Evolutionary conservation across 768 basidiomycete species (phyloP), one percentile per base, ranked within the genome.

Genomic region (Kwoniella newhampshirensis): DNA sequence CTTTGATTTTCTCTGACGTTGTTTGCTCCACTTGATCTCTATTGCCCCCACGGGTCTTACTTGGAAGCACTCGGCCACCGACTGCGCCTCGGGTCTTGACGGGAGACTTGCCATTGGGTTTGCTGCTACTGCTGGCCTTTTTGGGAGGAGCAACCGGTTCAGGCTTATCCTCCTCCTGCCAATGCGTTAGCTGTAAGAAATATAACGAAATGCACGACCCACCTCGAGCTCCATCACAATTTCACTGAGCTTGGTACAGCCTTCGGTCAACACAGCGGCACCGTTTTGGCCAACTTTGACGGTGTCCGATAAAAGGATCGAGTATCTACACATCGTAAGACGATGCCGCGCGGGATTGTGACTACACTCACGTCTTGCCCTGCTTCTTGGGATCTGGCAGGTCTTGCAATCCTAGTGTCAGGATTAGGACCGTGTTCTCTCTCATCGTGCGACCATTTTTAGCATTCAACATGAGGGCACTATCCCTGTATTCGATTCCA

Each of bases 401-500:
- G 59, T 89, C 89, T 25, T 86, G 81, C 75, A 98, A 91, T 2
- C 92, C 92, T 46, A 98, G 80, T 18, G 83, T 82, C 30, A 99
- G 80, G 70, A 86, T 89, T 74, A 96, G 81, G 25, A 89, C 82
- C 92, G 94, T 96, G 69, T 86, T 86, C 51, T 85, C 79, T 69
- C 83, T 85, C 46, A 97, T 73, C 13, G 77, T 78, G 9, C 87
- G 85, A 6, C 78, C 78, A 67, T 90, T 94, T 79, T 94, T 98
- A 7, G 85, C 62, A 4, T 87, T 87, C 35, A 98, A 79, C 12
- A 92, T 78, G 74, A 92, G 96, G 0, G 85, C 80, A 9, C 87
- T 84, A 71, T 99, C 94, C 39, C 92, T 85, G 78, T 93, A 97
- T 75, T 99, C 94, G 72, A 97, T 84, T 5, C 94, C 94, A 75